phyloP scores from a whole-genome alignment of 2,329 filamentous ascomycete genomes.

The Lasiodiplodia gonubiensis region DNA sequence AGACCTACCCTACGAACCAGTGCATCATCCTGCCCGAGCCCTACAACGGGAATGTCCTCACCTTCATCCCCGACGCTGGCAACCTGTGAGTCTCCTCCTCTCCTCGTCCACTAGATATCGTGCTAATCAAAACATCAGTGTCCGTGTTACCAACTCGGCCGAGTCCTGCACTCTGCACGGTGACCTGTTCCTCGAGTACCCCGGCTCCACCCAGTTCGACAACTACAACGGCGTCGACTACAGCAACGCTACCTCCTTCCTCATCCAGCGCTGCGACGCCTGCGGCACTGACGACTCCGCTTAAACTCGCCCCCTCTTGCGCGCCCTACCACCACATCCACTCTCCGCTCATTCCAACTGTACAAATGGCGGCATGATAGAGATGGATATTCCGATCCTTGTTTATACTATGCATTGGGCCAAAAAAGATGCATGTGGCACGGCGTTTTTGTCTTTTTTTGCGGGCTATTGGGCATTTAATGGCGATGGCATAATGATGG shows the following conservation, averaged over 20 bases:
- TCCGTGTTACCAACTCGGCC: conserved; percentile 15
- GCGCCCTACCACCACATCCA: not conserved
- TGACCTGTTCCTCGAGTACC: conserved; percentile 27
- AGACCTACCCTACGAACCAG: conserved; percentile 16
- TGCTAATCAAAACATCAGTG: not conserved
- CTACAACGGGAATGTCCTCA: conserved; percentile 18
- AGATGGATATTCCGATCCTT: not conserved
- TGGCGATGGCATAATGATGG: conserved; percentile 12
- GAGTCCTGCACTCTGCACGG: conserved; percentile 27
- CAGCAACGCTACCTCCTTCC: conserved; percentile 24
- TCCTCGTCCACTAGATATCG: no score
- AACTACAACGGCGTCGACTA: conserved; percentile 24
- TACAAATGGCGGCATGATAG: not conserved
- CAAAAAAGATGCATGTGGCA: conserved; percentile 9
- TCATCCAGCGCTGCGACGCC: conserved; percentile 15
- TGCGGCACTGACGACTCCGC: conserved; percentile 1
- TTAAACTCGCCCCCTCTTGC: not conserved
- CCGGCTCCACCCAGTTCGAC: conserved; percentile 17
- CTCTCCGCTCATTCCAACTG: not conserved
- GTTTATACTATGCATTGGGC: not conserved
- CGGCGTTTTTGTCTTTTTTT: conserved; percentile 3
- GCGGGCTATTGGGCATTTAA: not conserved
- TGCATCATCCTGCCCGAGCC: conserved; percentile 24
- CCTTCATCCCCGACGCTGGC: conserved; percentile 14
- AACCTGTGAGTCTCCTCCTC: conserved; percentile 11